Conservation (phyloP, 2,329 filamentous ascomycete genomes). For the Metarhizium anisopliae region DNA sequence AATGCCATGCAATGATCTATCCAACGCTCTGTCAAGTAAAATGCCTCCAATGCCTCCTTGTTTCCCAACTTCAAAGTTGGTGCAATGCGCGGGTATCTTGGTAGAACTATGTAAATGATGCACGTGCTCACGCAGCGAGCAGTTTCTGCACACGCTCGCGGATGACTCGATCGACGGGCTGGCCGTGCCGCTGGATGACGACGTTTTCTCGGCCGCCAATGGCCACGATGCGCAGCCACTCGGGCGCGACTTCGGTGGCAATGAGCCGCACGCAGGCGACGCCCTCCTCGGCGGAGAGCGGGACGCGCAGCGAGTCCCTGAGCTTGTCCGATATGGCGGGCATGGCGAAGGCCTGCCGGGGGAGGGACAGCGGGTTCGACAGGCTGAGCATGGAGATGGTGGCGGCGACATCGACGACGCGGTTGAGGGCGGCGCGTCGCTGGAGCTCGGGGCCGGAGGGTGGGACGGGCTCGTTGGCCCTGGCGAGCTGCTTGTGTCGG, state of each 20-base stretch:
- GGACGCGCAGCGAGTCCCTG: constrained; percentile 54
- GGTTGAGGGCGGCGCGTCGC: constrained; percentile 56
- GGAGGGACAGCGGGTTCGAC: constrained; percentile 37
- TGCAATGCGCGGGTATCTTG: background rate
- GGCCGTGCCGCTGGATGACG: constrained; percentile 39
- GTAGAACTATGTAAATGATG: background rate
- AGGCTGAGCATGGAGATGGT: constrained; percentile 59
- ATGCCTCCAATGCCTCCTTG: too few relatives aligned
- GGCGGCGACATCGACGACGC: constrained; percentile 58
- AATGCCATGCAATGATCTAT: too few relatives aligned
- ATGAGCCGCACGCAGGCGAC: constrained; percentile 40
- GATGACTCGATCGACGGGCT: constrained; percentile 28
- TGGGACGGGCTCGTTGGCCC: constrained; percentile 45
- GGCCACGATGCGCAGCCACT: constrained; percentile 44
- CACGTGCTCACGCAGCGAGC: constrained; percentile 12
- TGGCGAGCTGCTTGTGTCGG: constrained; percentile 57
- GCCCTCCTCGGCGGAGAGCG: constrained; percentile 44
- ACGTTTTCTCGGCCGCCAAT: constrained; percentile 48
- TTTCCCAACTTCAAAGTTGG: too few relatives aligned
- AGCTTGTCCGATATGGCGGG: constrained; percentile 54
- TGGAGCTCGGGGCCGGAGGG: constrained; percentile 48
- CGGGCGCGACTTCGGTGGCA: constrained; percentile 44
- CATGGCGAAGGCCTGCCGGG: constrained; percentile 57
- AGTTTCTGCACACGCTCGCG: constrained; percentile 28
- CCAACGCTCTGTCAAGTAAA: too few relatives aligned